Evolutionary conservation across 2,329 filamentous ascomycete genomes (phyloP), one percentile per base, ranked within the genome.

Genomic region (Graphilbum fragrans): DNA sequence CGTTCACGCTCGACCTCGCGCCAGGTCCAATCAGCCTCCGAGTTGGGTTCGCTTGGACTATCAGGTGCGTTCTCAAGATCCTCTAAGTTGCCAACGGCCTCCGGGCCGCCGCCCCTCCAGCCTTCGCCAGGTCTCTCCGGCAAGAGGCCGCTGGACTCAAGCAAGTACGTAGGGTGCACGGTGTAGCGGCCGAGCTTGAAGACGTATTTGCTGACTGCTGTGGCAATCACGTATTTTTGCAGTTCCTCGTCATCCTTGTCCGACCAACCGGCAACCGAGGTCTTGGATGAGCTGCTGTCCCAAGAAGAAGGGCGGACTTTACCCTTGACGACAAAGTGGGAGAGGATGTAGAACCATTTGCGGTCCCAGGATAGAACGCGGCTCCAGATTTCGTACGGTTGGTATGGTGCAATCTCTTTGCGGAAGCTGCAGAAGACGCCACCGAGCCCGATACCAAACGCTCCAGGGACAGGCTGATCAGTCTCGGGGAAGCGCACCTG

Each of bases 141-240:
- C 39, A 96, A 64, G 56, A 95, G 65, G 2, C 79, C 77, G 38
- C 80, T 81, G 29, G 80, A 73, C 35, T 74, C 67, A 21, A 96
- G 67, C 8, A 90, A 68, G 37, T 83, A 69, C 50, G 87, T 82
- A 0, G 92, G 88, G 49, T 88, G 77, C 4, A 96, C 76, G 0
- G 90, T 96, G 53, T 92, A 68, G 20, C 90, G 70, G 1, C 82
- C 84, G 42, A 86, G 69, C 65, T 90, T 90, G 57, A 86, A 79
- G 33, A 90, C 84, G 58, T 90, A 90, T 64, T 87, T 88, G 63
- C 74, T 80, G 35, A 90, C 60, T 1, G 78, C 79, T 0, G 80
- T 80, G 1, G 84, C 85, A 50, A 82, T 72, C 32, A 90, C 70
- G 45, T 73, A 76, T 59, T 72, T 77, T 57, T 77, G 67, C 57